These are phyloP conservation scores for Intubia oerlemansii DNA, from an alignment of 2,329 filamentous ascomycete genomes.

Conservation along the genomic window DNA sequence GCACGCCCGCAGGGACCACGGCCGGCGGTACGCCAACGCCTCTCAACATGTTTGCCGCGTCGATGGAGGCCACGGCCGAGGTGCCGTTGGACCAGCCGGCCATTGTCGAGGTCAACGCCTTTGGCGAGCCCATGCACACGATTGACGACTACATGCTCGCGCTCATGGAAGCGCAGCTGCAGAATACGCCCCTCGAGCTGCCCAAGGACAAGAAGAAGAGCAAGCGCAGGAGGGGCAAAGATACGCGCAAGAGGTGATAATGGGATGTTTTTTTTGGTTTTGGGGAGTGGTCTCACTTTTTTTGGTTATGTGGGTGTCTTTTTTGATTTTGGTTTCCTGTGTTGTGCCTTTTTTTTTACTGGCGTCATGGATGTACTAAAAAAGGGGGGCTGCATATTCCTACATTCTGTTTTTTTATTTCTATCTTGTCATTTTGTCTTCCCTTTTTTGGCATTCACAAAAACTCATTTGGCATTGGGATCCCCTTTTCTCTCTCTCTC, in stretches of 20 bases:
- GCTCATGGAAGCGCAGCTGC: slow-evolving; percentile 41
- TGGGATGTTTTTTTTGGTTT: not conserved
- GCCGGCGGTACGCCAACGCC: slow-evolving; percentile 6
- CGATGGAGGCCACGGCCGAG: slow-evolving; percentile 8
- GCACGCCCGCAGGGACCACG: slow-evolving; percentile 24
- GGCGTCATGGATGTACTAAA: too few relatives aligned
- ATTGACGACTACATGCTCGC: slow-evolving; percentile 59
- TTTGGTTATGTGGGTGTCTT: not conserved
- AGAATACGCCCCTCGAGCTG: slow-evolving; percentile 36
- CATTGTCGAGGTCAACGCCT: slow-evolving; percentile 31
- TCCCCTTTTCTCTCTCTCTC: too few relatives aligned
- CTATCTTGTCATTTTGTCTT: not conserved
- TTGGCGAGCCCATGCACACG: slow-evolving; percentile 32
- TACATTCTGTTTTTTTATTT: not conserved
- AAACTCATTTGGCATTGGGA: too few relatives aligned
- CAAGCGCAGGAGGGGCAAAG: slow-evolving; percentile 36
- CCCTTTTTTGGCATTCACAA: too few relatives aligned
- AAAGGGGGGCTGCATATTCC: too few relatives aligned
- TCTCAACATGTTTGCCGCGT: too few relatives aligned
- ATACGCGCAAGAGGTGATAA: slow-evolving; percentile 26
- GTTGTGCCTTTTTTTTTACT: not conserved
- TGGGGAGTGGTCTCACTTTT: not conserved
- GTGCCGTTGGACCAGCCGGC: slow-evolving; percentile 15
- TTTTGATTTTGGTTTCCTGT: not conserved
- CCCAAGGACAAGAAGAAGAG: slow-evolving; percentile 43